Percentiles rank a stretch among this genome's conserved stretches.
Evolutionary conservation across 768 basidiomycete species (phyloP).

Genomic region (Strobilomyces dryophilus): DNA sequence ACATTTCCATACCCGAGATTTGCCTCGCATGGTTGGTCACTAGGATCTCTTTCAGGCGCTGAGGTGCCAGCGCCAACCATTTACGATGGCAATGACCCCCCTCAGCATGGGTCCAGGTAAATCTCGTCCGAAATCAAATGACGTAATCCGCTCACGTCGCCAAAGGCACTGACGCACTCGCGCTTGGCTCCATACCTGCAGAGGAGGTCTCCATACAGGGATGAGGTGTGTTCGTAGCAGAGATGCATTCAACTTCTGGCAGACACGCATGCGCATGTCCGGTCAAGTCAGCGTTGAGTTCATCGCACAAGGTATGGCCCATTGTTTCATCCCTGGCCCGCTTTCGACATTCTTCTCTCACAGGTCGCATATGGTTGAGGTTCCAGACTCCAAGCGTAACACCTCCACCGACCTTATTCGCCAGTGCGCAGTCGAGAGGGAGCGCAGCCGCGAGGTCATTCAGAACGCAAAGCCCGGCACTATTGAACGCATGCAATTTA

Average conservation of each 20-base stretch:
- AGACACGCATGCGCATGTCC: conserved; percentile 66
- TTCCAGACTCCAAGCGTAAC: conserved; percentile 77
- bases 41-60: conserved; percentile 24
- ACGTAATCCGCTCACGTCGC: neutral
- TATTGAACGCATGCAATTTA: conserved; percentile 88
- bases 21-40: conserved; percentile 55
- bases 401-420: conserved; percentile 46
- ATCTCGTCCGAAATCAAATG: neutral
- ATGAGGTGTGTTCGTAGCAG: conserved; percentile 50
- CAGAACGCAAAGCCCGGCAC: conserved; percentile 61
- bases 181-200: conserved; percentile 40
- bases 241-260: conserved; percentile 50
- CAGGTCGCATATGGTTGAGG: conserved; percentile 47
- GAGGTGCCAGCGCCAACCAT: conserved; percentile 7
- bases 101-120: conserved; percentile 12
- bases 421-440: conserved; percentile 73
- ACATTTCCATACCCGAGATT: conserved; percentile 52
- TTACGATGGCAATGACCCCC: conserved; percentile 6
- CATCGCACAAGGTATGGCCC: conserved; percentile 48
- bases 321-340: neutral
- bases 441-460: conserved; percentile 69
- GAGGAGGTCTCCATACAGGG: conserved; percentile 54
- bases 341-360: neutral
- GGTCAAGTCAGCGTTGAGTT: conserved; percentile 57
- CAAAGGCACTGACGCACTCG: conserved; percentile 45